These are phyloP conservation scores for Raffaelea ambrosiae DNA, from an alignment of 2,329 filamentous ascomycete species.

Conservation along the genomic window DNA sequence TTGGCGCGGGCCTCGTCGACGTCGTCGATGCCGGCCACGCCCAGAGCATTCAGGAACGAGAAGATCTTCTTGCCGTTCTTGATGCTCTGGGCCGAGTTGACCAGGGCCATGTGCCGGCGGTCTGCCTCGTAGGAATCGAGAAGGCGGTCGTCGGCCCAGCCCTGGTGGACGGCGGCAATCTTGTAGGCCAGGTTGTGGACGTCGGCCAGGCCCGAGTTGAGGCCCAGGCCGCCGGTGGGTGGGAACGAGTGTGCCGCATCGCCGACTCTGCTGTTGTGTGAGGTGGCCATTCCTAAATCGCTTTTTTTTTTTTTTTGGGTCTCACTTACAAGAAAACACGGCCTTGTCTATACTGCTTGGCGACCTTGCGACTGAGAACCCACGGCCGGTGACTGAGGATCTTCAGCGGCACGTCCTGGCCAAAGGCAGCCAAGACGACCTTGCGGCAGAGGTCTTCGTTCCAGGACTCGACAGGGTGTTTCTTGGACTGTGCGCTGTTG, in stretches of 20 bases:
- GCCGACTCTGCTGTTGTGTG: too few relatives aligned
- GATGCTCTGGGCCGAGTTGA: not conserved
- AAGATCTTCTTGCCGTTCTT: not conserved
- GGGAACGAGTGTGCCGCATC: not conserved
- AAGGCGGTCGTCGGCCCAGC: not conserved
- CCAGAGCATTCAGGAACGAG: not conserved
- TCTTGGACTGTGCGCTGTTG: not conserved
- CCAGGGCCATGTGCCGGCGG: not conserved
- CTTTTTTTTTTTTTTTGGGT: not conserved
- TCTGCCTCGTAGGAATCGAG: not conserved
- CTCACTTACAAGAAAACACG: not conserved
- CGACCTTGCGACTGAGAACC: not conserved
- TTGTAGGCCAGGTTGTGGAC: not conserved
- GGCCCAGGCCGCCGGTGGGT: not conserved
- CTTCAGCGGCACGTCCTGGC: not conserved
- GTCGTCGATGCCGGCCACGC: not conserved
- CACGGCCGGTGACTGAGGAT: not conserved
- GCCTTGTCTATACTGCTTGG: not conserved
- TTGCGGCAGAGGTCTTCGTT: not conserved
- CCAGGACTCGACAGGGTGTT: not conserved
- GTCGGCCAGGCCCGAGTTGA: not conserved
- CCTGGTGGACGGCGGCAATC: not conserved
- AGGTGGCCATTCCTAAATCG: not conserved
- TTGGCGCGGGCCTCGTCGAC: not conserved
- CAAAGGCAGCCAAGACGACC: not conserved